phyloP scores from a whole-genome alignment of 306 rosid genomes.

The Lathyrus sativus region DNA sequence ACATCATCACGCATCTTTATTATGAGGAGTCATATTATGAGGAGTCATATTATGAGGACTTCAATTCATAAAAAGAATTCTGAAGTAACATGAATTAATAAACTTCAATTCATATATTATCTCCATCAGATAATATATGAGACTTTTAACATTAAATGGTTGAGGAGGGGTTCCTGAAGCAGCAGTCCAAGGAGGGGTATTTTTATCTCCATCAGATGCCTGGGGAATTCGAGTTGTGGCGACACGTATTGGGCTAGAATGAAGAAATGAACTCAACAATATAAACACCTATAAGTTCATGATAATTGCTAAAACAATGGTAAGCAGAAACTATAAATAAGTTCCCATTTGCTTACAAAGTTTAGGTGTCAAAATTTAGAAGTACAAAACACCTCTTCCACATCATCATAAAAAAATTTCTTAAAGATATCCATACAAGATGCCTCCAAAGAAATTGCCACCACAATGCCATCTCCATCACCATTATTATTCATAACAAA shows the following conservation, averaged over 20 bases:
- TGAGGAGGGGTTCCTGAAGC: constrained; percentile 91
- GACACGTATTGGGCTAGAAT: constrained; percentile 88
- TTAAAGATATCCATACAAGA: constrained; percentile 40
- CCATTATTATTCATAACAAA: constrained; percentile 36
- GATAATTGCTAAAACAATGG: too few species aligned
- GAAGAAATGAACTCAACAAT: constrained; percentile 69
- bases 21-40: too few species aligned
- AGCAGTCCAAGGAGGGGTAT: constrained; percentile 87
- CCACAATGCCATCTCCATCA: constrained; percentile 17
- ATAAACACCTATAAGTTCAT: too few species aligned
- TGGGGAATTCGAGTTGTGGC: constrained; percentile 45
- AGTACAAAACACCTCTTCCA: constrained; percentile 1
- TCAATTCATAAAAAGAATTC: too few species aligned
- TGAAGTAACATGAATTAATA: too few species aligned
- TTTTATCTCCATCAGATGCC: constrained; percentile 68
- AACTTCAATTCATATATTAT: too few species aligned
- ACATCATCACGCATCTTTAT: too few species aligned
- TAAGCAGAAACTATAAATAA: too few species aligned
- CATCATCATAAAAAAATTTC: constrained; percentile 24
- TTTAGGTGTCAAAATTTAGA: constrained; percentile 34
- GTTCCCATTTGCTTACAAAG: too few species aligned
- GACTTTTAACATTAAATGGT: too few species aligned
- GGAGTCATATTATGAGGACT: too few species aligned
- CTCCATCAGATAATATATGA: too few species aligned
- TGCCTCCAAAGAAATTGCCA: constrained; percentile 39